phyloP scores from a whole-genome alignment of 176 grass and related monocot genomes.

The Oropetium thomaeum region DNA sequence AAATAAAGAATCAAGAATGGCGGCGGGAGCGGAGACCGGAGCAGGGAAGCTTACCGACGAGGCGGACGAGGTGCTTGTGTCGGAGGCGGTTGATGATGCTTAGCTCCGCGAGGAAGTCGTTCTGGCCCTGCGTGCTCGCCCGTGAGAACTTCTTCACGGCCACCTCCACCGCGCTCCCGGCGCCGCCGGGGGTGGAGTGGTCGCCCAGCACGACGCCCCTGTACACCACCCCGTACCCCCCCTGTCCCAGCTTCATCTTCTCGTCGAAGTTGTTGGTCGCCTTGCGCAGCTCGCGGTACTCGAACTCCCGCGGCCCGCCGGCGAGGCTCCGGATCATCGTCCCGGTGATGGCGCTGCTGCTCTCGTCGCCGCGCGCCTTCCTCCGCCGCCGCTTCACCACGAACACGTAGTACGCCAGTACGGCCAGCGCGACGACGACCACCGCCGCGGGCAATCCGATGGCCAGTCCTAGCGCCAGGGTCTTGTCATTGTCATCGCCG shows the following conservation, averaged over 20 bases:
- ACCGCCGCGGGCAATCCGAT: conserved; percentile 36
- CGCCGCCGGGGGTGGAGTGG: conserved; percentile 31
- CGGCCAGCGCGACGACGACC: neutral
- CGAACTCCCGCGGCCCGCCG: conserved; percentile 76
- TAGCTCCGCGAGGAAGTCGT: conserved; percentile 85
- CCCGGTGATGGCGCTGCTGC: conserved; percentile 49
- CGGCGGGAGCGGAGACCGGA: neutral
- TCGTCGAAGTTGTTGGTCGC: conserved; percentile 88
- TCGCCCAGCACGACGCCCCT: conserved; percentile 56
- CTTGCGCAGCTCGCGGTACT: conserved; percentile 66
- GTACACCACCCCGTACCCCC: conserved; percentile 85
- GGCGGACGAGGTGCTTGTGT: conserved; percentile 82
- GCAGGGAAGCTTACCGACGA: conserved; percentile 43
- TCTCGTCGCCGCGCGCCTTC: conserved; percentile 11
- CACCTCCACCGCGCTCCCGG: conserved; percentile 46
- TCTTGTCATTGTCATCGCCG: neutral
- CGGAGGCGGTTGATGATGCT: conserved; percentile 94
- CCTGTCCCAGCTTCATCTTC: conserved; percentile 83
- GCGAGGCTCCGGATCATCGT: conserved; percentile 64
- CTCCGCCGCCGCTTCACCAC: conserved; percentile 28
- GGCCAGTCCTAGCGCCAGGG: neutral
- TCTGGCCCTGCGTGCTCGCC: conserved; percentile 65
- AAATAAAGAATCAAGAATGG: neutral
- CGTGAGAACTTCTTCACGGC: conserved; percentile 93
- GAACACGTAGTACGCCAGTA: conserved; percentile 32